Percentiles rank a stretch among this genome's conserved stretches.
These are phyloP conservation scores for Arabidopsis hybrid DNA, from an alignment of 441 rosid genomes.

Conservation along the genomic window DNA sequence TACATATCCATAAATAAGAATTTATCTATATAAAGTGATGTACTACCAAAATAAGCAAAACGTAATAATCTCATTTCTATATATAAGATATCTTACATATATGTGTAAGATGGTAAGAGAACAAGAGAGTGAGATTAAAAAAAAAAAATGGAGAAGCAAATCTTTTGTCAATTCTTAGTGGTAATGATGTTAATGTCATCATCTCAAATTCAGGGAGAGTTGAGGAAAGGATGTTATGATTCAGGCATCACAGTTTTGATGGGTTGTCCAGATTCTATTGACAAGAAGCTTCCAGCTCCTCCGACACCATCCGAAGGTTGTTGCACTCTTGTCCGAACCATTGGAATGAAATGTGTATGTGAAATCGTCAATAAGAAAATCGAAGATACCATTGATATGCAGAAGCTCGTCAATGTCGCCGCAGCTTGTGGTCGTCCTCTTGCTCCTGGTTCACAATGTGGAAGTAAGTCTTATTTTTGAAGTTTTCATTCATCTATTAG, in stretches of 20 bases:
- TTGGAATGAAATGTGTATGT: conserved; percentile 32
- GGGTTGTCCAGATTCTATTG: conserved; percentile 8
- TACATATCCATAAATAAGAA: neutral
- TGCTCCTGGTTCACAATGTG: conserved; percentile 37
- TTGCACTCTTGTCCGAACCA: conserved; percentile 30
- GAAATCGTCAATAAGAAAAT: conserved; percentile 15
- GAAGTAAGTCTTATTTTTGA: conserved; percentile 23
- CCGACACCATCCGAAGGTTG: conserved; percentile 32
- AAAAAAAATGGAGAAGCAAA: conserved; percentile 10
- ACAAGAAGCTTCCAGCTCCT: conserved; percentile 13
- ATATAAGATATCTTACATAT: neutral
- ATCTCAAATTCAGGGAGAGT: conserved; percentile 1
- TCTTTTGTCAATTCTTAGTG: conserved; percentile 17
- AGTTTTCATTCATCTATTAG: too few relatives aligned
- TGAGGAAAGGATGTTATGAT: conserved; percentile 3
- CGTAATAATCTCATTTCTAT: neutral
- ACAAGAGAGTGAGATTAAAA: too few relatives aligned
- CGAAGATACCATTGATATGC: conserved; percentile 27
- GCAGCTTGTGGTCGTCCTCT: conserved; percentile 34
- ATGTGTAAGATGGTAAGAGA: neutral
- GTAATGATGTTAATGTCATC: conserved; percentile 16
- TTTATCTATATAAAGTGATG: neutral
- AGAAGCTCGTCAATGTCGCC: conserved; percentile 36
- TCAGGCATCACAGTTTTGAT: conserved; percentile 24
- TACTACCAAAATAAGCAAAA: conserved; percentile 3